Conservation (phyloP, 1,284 basidiomycete species). For the Pseudozyma pruni region DNA sequence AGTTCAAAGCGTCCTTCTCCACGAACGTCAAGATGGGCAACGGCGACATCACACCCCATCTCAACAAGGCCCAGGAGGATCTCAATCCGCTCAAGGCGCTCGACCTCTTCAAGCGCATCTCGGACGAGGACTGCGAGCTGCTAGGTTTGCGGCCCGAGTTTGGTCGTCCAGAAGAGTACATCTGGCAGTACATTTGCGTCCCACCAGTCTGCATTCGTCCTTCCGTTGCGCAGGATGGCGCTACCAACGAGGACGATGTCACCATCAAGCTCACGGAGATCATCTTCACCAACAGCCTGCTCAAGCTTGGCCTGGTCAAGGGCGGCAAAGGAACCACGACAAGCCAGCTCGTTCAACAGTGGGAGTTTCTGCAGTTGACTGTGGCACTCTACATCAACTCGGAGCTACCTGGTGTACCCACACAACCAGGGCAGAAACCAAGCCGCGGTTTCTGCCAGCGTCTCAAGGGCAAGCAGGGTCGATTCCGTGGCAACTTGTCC, state of each 20-base stretch:
- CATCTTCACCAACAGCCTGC: conserved; percentile 91
- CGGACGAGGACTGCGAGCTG: conserved; percentile 93
- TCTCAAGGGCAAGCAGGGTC: conserved; percentile 97
- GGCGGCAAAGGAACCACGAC: conserved; percentile 65
- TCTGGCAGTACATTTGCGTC: conserved; percentile 99
- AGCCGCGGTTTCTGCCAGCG: conserved; percentile 89
- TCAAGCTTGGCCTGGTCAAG: conserved; percentile 88
- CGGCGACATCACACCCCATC: conserved; percentile 84
- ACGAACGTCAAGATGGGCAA: conserved; percentile 82
- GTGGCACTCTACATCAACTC: conserved; percentile 99
- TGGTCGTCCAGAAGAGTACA: conserved; percentile 94
- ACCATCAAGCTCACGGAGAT: conserved; percentile 98
- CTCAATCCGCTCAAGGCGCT: conserved; percentile 93
- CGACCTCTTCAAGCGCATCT: conserved; percentile 91
- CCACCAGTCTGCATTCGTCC: conserved; percentile 98
- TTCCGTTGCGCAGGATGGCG: conserved; percentile 90
- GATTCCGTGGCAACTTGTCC: conserved; percentile 96
- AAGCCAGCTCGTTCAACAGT: conserved; percentile 78
- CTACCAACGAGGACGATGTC: conserved; percentile 90
- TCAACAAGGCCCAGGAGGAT: conserved; percentile 93
- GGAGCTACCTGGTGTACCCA: conserved; percentile 80
- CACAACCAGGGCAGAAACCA: conserved; percentile 63
- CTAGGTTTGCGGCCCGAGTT: conserved; percentile 88
- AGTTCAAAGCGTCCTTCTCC: conserved; percentile 85
- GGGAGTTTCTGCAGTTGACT: conserved; percentile 94